Evolutionary conservation across 345 rosid species (phyloP).

Genomic region (Pseudoturritis turrita): DNA sequence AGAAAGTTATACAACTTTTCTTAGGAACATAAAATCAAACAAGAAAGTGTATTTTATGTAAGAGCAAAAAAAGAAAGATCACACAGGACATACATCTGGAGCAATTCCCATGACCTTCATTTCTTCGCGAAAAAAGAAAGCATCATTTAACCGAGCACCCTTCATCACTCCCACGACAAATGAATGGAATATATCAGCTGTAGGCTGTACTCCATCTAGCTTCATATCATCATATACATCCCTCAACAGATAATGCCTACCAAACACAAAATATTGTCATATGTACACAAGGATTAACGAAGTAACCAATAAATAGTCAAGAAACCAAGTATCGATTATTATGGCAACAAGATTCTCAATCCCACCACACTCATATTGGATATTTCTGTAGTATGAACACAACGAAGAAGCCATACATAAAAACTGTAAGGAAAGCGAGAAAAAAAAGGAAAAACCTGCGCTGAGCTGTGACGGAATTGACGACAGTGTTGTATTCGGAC

Average conservation of each 20-base stretch:
- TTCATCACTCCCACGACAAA: conserved; percentile 84
- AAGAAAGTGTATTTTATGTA: neutral
- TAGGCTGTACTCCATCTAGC: conserved; percentile 92
- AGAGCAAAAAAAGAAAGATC: neutral
- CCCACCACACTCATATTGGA: neutral
- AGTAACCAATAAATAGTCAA: neutral
- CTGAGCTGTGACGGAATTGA: conserved; percentile 52
- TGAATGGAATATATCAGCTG: conserved; percentile 66
- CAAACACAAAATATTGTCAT: neutral
- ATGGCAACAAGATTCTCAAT: neutral
- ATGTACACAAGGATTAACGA: neutral
- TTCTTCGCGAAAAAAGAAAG: conserved; percentile 77
- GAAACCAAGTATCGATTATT: neutral
- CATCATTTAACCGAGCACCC: conserved; percentile 80
- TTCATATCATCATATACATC: conserved; percentile 88
- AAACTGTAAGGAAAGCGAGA: neutral
- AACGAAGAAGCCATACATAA: neutral
- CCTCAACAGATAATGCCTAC: conserved; percentile 62
- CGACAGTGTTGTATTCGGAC: conserved; percentile 72
- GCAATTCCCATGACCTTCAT: conserved; percentile 87
- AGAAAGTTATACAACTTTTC: neutral
- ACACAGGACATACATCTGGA: conserved; percentile 65
- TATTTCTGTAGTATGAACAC: neutral
- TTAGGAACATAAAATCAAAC: neutral
- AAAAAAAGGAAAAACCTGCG: conserved; percentile 54